Evolutionary conservation across 805 yeast species (phyloP), one percentile per base, ranked within the genome.

Genomic region (Candida oleophila): DNA sequence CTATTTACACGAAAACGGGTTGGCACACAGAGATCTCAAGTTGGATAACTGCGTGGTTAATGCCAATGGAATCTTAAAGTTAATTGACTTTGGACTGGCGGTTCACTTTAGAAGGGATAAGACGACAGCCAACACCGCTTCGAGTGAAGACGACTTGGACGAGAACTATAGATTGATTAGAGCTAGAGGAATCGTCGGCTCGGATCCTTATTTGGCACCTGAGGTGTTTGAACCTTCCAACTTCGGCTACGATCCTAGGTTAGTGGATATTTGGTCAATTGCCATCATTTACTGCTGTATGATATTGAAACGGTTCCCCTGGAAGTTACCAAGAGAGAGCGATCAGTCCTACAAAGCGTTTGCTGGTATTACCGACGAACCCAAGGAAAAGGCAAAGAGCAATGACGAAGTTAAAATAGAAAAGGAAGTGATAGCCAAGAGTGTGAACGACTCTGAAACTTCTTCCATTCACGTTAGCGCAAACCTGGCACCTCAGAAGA

Each of bases 201-300:
- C 96, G 1, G 99, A 92, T 65, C 98, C 99, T 2, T 92, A 92
- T 60, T 69, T 92, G 50, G 94, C 97, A 0, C 98, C 98, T 0
- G 99, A 92, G 64, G 91, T 92, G 38, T 75, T 92, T 46, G 62
- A 59, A 44, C 66, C 65, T 3, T 45, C 57, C 19, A 61, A 59
- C 21, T 49, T 54, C 19, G 76, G 75, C 2, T 92, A 92, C 64
- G 97, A 92, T 63, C 94, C 97, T 16, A 79, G 94, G 43, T 83
- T 85, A 4, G 89, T 84, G 2, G 99, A 92, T 62, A 80, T 91
- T 19, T 92, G 99, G 99, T 88, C 96, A 1, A 72, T 89, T 44
- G 98, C 96, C 0, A 88, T 92, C 22, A 89, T 94, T 44, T 92
- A 78, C 61, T 89, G 96, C 63, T 91, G 98, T 68, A 87, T 90